Evolutionary conservation across 176 grass and related monocot species (phyloP).

Genomic region (Eleusine indica): DNA sequence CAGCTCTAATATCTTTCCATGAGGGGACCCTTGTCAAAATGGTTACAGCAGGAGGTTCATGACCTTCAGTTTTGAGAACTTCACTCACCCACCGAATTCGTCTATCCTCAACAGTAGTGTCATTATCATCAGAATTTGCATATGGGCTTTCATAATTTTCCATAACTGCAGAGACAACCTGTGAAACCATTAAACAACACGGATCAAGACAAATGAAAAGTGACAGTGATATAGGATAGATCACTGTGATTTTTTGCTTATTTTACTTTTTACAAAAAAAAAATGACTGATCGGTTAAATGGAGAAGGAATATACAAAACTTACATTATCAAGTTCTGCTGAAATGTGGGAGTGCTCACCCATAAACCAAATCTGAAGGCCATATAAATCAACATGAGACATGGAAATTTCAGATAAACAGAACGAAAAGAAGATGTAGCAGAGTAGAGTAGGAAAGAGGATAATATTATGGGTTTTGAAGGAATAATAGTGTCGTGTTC

Average conservation of each 20-base stretch:
- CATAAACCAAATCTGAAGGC: slow-evolving; percentile 96
- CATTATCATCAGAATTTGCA: slow-evolving; percentile 58
- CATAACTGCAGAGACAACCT: slow-evolving; percentile 91
- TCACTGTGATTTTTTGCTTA: background rate
- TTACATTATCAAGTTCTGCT: slow-evolving; percentile 90
- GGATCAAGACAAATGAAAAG: slow-evolving; percentile 14
- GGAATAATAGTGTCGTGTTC: background rate
- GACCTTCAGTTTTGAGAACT: slow-evolving; percentile 70
- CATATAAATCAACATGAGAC: slow-evolving; percentile 33
- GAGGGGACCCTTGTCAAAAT: slow-evolving; percentile 71
- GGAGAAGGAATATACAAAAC: slow-evolving; percentile 24
- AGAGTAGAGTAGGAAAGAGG: background rate
- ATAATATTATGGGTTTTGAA: background rate
- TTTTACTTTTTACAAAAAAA: slow-evolving; percentile 12
- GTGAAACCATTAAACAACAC: slow-evolving; percentile 35
- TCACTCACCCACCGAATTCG: slow-evolving; percentile 64
- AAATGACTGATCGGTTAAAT: background rate
- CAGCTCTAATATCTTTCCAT: slow-evolving; percentile 81
- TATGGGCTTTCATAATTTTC: slow-evolving; percentile 85
- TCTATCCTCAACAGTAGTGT: slow-evolving; percentile 39
- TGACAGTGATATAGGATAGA: background rate
- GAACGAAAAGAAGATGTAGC: slow-evolving; percentile 9
- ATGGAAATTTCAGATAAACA: slow-evolving; percentile 7
- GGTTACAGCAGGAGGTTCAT: slow-evolving; percentile 46
- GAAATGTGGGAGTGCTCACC: slow-evolving; percentile 96